Base-by-base conservation (phyloP, 1,284 basidiomycete species). In the Somion occarium region DNA sequence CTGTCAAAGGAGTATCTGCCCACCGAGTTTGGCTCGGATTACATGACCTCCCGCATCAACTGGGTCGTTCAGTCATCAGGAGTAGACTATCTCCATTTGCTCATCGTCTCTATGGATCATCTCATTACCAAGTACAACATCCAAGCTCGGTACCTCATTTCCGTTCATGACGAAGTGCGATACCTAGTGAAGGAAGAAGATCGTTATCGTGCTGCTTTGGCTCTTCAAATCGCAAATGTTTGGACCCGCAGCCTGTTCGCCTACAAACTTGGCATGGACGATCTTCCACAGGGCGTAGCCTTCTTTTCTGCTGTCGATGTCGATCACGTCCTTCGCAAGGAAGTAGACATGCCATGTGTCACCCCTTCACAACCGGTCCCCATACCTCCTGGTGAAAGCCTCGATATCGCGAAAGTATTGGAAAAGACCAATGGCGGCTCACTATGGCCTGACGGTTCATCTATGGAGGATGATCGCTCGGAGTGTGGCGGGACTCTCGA, bases 21-120 rank as follows among this genome's bases (percentile, higher is more conserved):
- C 1, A 79, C 80, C 38, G 78, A 76, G 52, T 87, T 90, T 53
- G 89, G 89, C 18, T 73, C 85, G 1, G 91, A 96, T 59, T 99
- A 92, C 69, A 89, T 99, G 80, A 91, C 97, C 0, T 96, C 93
- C 12, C 83, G 96, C 23, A 96, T 99, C 73, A 99, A 99, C 66
- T 99, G 97, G 97, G 97, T 97, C 46, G 97, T 99, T 5, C 97
- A 99, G 66, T 97, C 93, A 5, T 98, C 93, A 0, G 97, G 96
- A 19, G 96, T 99, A 39, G 96, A 99, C 70, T 99, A 99, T 64
- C 83, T 99, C 12, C 96, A 99, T 64, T 82, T 99, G 44, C 82
- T 99, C 52, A 93, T 99, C 62, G 91, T 95, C 24, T 82, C 93
- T 1, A 98, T 99, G 94, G 85, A 96, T 55, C 81, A 98, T 68